Evolutionary conservation across 2,329 filamentous ascomycete species (phyloP), one percentile per base, ranked within the genome.

Genomic region (Aspergillus costaricaensis): DNA sequence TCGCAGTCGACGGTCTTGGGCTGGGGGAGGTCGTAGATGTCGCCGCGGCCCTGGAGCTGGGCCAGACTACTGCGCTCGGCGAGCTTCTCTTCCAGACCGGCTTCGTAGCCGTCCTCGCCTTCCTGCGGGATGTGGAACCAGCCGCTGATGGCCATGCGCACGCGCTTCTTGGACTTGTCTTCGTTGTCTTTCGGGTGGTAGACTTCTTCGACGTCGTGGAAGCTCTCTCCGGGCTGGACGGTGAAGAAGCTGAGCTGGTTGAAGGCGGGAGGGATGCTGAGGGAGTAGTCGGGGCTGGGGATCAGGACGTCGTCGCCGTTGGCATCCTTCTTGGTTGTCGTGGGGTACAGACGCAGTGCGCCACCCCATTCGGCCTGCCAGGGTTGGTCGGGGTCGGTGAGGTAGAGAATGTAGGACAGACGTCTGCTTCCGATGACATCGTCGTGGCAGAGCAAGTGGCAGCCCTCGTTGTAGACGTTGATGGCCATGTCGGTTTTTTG

Each of bases 401-500:
- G 82, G 76, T 99, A 99, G 61, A 99, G 83, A 67, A 99, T 99
- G 77, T 97, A 99, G 82, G 93, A 97, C 70, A 99, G 89, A 66
- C 93, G 88, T 62, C 95, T 86, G 72, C 90, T 96, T n/a, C 95
- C 95, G 76, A 99, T 99, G 62, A 99, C 95, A 78, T 99, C 95
- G 82, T 99, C 95, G 73, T 99, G 95, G 78, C 95, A 98, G 30
- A 99, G 83, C 25, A 99, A 84, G 76, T 96, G 96, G 74, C 94
- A 98, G 43, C 95, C 94, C 5, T 95, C 94, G 0, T 92, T 97
- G 77, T 99, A 99, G 54, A 99, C 88, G 74, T 99, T 99, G 82
- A 99, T 96, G 61, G 95, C 95, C 92, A 99, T 96, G 77, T 99
- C 95, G 17, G 95, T 98, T 83, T 98, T 99, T 76, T 86, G 86